Evolutionary conservation across 2,329 filamentous ascomycete species (phyloP).

Genomic region (Alternaria triticina): DNA sequence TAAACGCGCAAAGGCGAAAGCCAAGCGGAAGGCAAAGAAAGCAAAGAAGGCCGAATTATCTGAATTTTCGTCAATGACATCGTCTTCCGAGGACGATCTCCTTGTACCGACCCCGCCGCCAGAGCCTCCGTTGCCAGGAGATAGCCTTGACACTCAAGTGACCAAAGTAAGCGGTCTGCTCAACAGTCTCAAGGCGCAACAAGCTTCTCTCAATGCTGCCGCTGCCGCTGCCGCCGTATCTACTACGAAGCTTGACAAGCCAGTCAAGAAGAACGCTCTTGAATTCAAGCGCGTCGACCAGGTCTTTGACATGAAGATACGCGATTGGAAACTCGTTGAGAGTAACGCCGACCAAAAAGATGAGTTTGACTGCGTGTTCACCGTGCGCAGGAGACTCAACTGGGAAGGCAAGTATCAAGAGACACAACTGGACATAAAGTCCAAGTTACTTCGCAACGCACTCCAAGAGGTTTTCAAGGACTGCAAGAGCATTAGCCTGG

Average conservation of each 20-base stretch:
- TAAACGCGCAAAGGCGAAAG: conserved; percentile 24
- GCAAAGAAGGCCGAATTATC: conserved; percentile 9
- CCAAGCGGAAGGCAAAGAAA: conserved; percentile 27
- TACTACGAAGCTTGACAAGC: conserved; percentile 23
- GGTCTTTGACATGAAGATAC: conserved; percentile 56
- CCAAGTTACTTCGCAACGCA: conserved; percentile 75
- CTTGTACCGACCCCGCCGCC: not conserved
- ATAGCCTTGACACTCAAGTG: conserved; percentile 19
- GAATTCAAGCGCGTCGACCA: conserved; percentile 75
- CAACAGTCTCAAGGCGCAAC: conserved; percentile 21
- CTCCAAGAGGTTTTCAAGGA: conserved; percentile 75
- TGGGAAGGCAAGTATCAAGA: conserved; percentile 81
- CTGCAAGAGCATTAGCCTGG: conserved; percentile 78
- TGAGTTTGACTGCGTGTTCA: conserved; percentile 78
- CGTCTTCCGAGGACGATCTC: conserved; percentile 17
- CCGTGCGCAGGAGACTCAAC: conserved; percentile 81
- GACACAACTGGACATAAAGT: conserved; percentile 83
- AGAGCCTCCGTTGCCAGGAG: conserved; percentile 8
- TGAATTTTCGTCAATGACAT: conserved; percentile 13
- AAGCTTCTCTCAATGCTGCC: conserved; percentile 12
- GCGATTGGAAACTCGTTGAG: conserved; percentile 71
- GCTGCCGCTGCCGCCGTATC: conserved; percentile 15
- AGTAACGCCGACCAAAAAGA: conserved; percentile 68
- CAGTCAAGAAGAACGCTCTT: conserved; percentile 50
- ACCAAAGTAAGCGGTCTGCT: conserved; percentile 20